Percentiles rank a stretch among this genome's conserved stretches.
Conservation (phyloP, 768 basidiomycete genomes). For the Erythrobasidium yunnanense region DNA sequence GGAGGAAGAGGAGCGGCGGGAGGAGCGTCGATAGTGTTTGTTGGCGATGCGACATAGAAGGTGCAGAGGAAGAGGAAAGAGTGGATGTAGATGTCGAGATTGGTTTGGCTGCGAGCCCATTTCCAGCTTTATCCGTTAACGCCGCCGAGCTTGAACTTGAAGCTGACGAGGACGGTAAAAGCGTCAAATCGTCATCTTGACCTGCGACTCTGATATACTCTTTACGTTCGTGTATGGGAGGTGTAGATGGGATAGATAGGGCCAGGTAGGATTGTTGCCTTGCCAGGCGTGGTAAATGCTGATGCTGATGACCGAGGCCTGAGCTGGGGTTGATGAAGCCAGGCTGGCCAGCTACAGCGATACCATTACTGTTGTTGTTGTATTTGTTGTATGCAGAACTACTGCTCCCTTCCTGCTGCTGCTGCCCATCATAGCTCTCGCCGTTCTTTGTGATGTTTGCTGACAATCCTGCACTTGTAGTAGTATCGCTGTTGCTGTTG, state of each 20-base stretch:
- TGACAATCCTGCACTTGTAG: too few relatives aligned
- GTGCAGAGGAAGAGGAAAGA: neutral
- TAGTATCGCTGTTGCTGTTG: too few relatives aligned
- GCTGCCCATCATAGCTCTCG: too few relatives aligned
- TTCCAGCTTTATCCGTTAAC: neutral
- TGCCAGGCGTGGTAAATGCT: neutral
- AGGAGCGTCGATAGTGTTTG: neutral
- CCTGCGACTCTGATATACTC: neutral
- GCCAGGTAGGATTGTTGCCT: conserved; percentile 4
- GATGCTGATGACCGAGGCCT: neutral
- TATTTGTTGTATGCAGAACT: too few relatives aligned
- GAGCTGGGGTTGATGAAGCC: too few relatives aligned
- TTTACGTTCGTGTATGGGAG: conserved; percentile 1
- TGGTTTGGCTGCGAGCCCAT: neutral
- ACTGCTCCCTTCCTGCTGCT: too few relatives aligned
- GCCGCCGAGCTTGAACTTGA: neutral
- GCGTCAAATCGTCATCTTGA: neutral
- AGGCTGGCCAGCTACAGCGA: too few relatives aligned
- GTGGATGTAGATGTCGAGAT: neutral
- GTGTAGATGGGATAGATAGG: conserved; percentile 13
- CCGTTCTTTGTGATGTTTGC: too few relatives aligned
- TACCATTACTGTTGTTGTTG: too few relatives aligned
- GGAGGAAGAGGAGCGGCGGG: conserved; percentile 1
- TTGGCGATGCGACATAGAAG: neutral
- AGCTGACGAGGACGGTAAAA: neutral